These are phyloP conservation scores for Phytophthora chlamydospora DNA, from an alignment of 352 stramenopile species.

Conservation along the genomic window DNA sequence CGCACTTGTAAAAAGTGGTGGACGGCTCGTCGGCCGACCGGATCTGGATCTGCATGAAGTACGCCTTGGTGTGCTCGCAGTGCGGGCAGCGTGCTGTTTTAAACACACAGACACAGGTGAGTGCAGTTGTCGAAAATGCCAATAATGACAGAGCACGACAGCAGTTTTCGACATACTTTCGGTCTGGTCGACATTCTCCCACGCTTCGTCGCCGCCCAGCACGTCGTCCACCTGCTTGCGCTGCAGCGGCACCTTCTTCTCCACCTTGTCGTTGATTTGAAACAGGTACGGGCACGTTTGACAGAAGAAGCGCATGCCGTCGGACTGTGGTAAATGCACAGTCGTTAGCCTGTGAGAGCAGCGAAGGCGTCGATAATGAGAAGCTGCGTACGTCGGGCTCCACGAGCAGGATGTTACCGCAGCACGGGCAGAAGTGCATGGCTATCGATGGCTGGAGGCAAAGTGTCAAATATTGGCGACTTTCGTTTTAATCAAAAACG, in stretches of 20 bases:
- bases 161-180: conserved; percentile 62
- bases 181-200: conserved; percentile 99
- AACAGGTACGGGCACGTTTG: conserved; percentile 91
- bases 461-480: too few relatives aligned
- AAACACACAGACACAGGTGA: conserved; percentile 5
- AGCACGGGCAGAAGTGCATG: conserved; percentile 93
- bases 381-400: conserved; percentile 72
- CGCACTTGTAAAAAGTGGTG: conserved; percentile 99
- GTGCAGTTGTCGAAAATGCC: too few relatives aligned
- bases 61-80: conserved; percentile 96
- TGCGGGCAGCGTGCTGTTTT: conserved; percentile 90
- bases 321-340: conserved; percentile 45
- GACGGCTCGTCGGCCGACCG: conserved; percentile 97
- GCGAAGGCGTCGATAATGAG: background rate
- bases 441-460: background rate
- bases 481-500: too few relatives aligned
- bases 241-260: conserved; percentile 92
- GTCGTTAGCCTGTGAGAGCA: background rate
- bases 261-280: conserved; percentile 88
- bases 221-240: conserved; percentile 99
- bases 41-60: conserved; percentile 99
- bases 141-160: background rate
- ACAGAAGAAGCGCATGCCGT: conserved; percentile 92
- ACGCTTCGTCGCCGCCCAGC: conserved; percentile 96
- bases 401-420: conserved; percentile 90